Base-by-base conservation (phyloP, 1,139 yeast species). In the Debaryomycetaceae sp. region DNA sequence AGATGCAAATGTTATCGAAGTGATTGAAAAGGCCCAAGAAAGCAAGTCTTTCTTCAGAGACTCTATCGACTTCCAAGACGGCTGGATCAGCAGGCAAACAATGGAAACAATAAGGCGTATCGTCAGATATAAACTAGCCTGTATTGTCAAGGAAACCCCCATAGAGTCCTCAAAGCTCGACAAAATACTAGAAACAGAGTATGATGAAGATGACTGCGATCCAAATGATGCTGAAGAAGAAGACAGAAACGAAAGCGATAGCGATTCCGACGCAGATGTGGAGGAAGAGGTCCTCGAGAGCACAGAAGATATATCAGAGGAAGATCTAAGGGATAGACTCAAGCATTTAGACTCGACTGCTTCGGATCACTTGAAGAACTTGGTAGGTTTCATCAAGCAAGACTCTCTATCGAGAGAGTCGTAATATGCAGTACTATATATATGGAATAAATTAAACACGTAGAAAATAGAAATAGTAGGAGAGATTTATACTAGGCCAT, bases 1-100 rank as follows among this genome's bases (percentile, higher is more conserved):
- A 4, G 96, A 88, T 54, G 75, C 79, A 5, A 83, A 81, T 47
- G 67, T 91, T 8, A 58, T 62, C 5, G 67, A 68, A 5, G 59
- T 86, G 3, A 59, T 86, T 14, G 59, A 66, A 3, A 60, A 66
- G 1, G 58, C 61, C 17, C 52, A 48, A 34, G 66, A 5, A 52
- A 75, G 51, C 53, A 62, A 14, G 52, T 62, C 35, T 65, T 79
- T 56, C 65, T 78, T 58, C 67, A 68, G 69, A 51, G 77, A 48
- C 54, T 38, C 49, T 9, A 61, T 69, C 16, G 76, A 71, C 46
- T 58, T 65, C 36, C 74, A 66, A 44, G 75, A 83, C 41, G 98
- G 98, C 0, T 92, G 98, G 98, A 74, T 80, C 42, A 75, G 73
- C 41, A 74, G 72, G 45, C 73, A 78, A 36, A 80, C 82, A 8